Percentiles rank a stretch among this genome's conserved stretches.
Evolutionary conservation across 106 monocot genomes (phyloP).

Genomic region (Vanilla planifolia): DNA sequence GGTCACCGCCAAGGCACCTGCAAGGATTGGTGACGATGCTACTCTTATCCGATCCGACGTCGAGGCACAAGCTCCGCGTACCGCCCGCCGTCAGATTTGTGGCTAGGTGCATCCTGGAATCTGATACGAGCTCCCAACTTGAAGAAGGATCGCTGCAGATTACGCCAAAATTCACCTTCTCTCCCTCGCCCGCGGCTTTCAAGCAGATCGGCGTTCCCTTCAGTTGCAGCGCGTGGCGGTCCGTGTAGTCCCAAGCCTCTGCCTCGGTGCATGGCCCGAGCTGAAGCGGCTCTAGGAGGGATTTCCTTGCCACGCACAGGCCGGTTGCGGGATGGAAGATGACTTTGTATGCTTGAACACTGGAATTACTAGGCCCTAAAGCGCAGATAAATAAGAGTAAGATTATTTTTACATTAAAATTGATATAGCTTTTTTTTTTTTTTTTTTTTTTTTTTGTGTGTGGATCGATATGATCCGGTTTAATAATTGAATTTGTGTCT

Average conservation of each 20-base stretch:
- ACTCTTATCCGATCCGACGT: slow-evolving; percentile 2
- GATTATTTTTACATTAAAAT: no score
- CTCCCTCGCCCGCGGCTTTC: neutral
- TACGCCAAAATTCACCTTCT: neutral
- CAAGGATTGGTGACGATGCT: slow-evolving; percentile 4
- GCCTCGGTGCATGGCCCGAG: slow-evolving; percentile 49
- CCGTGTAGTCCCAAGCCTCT: slow-evolving; percentile 54
- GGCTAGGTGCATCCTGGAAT: slow-evolving; percentile 10
- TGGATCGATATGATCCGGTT: no score
- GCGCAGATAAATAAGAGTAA: no score
- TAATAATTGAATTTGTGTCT: no score
- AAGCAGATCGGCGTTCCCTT: neutral
- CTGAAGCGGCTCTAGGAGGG: slow-evolving; percentile 9
- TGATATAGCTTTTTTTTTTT: no score
- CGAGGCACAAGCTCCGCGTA: slow-evolving; percentile 5
- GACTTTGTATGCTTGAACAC: slow-evolving; percentile 24
- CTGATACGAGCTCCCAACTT: slow-evolving; percentile 14
- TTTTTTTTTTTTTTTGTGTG: no score
- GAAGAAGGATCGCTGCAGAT: neutral
- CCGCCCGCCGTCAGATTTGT: neutral
- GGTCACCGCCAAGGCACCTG: slow-evolving; percentile 5
- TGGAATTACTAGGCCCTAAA: slow-evolving; percentile 52
- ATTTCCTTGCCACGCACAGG: slow-evolving; percentile 34
- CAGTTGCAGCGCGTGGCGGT: neutral
- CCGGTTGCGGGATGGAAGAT: slow-evolving; percentile 79